A percentile compares a stretch with the other conserved stretches of the same genome.
These are phyloP conservation scores for Solanum hybrid DNA, from an alignment of 305 asterid species.

Conservation along the genomic window DNA sequence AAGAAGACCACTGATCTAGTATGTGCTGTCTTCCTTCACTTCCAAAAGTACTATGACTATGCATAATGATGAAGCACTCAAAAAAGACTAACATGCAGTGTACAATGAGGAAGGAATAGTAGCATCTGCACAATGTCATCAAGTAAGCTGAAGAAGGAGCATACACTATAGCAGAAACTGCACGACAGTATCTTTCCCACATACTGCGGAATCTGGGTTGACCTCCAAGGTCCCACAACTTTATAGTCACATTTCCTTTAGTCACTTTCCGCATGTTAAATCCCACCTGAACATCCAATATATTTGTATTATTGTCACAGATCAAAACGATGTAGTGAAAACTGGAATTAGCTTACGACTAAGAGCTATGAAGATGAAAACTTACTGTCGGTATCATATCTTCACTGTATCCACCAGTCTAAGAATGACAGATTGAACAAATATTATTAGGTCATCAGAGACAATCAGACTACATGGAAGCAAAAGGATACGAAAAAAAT, in stretches of 20 bases:
- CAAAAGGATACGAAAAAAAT: neutral
- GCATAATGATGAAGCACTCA: too few relatives aligned
- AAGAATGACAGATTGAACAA: conserved; percentile 2
- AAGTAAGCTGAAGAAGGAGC: too few relatives aligned
- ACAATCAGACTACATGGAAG: neutral
- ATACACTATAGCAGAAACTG: too few relatives aligned
- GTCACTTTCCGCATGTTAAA: conserved; percentile 16
- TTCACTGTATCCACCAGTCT: conserved; percentile 99
- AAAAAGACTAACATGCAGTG: too few relatives aligned
- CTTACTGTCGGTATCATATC: conserved; percentile 98
- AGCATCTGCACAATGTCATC: too few relatives aligned
- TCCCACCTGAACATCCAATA: conserved; percentile 4
- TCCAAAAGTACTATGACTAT: too few relatives aligned
- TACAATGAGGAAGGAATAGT: too few relatives aligned
- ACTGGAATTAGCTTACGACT: neutral
- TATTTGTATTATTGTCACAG: neutral
- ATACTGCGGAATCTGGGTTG: too few relatives aligned
- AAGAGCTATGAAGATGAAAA: conserved; percentile 7
- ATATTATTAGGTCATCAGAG: neutral
- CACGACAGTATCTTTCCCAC: too few relatives aligned
- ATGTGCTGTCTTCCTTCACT: too few relatives aligned
- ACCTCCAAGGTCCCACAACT: conserved; percentile 4
- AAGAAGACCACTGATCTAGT: too few relatives aligned
- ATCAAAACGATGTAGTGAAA: neutral
- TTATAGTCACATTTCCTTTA: conserved; percentile 13